A percentile compares a stretch with the other conserved stretches of the same genome.
phyloP scores from a whole-genome alignment of 768 basidiomycete species.

The Suillus placidus region DNA sequence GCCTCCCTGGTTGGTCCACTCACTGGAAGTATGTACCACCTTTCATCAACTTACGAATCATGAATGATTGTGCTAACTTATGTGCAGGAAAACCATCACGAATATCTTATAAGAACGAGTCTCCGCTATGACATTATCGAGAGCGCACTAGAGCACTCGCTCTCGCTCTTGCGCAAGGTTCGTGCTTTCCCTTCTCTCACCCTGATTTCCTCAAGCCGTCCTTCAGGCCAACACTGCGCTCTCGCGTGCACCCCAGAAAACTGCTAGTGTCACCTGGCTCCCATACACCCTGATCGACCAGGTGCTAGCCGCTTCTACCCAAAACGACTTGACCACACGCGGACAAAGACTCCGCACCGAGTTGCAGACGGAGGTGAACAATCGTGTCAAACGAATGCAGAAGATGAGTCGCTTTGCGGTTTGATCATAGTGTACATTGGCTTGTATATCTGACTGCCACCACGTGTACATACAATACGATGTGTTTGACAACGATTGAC shows the following conservation, averaged over 20 bases:
- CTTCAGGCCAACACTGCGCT: slow-evolving; percentile 57
- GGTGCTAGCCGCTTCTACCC: slow-evolving; percentile 66
- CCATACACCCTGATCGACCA: slow-evolving; percentile 87
- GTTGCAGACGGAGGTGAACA: slow-evolving; percentile 61
- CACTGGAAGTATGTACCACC: slow-evolving; percentile 58
- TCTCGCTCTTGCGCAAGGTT: slow-evolving; percentile 76
- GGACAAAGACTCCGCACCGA: slow-evolving; percentile 45
- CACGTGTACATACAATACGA: slow-evolving; percentile 8
- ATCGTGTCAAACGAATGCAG: slow-evolving; percentile 69
- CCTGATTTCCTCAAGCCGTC: slow-evolving; percentile 12
- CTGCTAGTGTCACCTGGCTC: slow-evolving; percentile 70
- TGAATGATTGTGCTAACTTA: slow-evolving; percentile 5
- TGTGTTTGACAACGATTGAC: not conserved
- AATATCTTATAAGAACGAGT: slow-evolving; percentile 79
- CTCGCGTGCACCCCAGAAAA: slow-evolving; percentile 52
- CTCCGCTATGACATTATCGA: slow-evolving; percentile 80
- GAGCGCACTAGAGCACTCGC: slow-evolving; percentile 73
- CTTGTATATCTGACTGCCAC: slow-evolving; percentile 1
- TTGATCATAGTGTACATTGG: not conserved
- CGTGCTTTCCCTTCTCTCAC: slow-evolving; percentile 26
- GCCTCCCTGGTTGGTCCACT: slow-evolving; percentile 83
- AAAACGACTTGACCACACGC: slow-evolving; percentile 50
- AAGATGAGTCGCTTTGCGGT: slow-evolving; percentile 50
- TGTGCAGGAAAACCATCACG: slow-evolving; percentile 69
- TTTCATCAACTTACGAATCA: slow-evolving; percentile 1